Evolutionary conservation across 495 filamentous ascomycete species (phyloP).

Genomic region (Achaetomiella virescens): DNA sequence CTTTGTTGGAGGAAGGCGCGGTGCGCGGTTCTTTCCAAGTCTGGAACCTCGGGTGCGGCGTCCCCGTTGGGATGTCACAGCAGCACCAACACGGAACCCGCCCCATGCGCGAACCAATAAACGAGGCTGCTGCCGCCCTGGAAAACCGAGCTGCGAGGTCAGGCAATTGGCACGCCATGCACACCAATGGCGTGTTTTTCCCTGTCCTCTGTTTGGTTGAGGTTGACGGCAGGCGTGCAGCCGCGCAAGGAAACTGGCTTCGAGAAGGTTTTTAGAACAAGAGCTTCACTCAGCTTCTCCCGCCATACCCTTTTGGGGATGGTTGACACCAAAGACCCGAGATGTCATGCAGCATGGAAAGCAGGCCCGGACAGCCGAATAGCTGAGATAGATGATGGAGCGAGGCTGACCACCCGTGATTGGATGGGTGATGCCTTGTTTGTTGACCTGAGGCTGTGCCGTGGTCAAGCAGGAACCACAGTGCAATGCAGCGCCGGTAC

Average conservation of each 20-base stretch:
- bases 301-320: conserved; percentile 8
- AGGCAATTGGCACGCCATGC: too few relatives aligned
- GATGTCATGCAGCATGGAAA: not conserved
- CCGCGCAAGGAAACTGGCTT: conserved; percentile 7
- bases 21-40: not conserved
- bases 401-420: too few relatives aligned
- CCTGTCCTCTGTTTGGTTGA: too few relatives aligned
- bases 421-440: not conserved
- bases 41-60: not conserved
- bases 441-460: not conserved
- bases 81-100: not conserved
- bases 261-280: conserved; percentile 5
- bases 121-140: not conserved
- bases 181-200: too few relatives aligned
- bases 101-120: not conserved
- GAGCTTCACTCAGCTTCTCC: not conserved
- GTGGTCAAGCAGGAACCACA: too few relatives aligned
- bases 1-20: not conserved
- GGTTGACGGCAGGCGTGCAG: not conserved
- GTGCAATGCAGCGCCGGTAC: too few relatives aligned
- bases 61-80: conserved; percentile 4
- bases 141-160: too few relatives aligned
- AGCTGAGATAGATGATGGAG: not conserved
- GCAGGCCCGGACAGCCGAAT: not conserved
- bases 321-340: not conserved